Evolutionary conservation across 495 filamentous ascomycete species (phyloP).

Genomic region (Sordaria brevicollis): DNA sequence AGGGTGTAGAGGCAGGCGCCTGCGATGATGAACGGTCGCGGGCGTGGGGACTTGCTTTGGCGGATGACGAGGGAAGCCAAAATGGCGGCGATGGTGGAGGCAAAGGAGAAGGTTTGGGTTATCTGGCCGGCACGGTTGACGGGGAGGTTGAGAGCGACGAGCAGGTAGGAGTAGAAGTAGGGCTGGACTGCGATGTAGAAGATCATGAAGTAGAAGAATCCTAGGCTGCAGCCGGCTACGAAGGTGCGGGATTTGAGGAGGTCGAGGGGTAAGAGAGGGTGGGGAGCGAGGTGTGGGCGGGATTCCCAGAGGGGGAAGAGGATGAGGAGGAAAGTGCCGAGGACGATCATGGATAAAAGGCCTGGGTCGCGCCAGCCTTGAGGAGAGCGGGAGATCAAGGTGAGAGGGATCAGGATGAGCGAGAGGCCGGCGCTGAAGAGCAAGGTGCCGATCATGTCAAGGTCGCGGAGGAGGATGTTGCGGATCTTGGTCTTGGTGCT

Average conservation of each 20-base stretch:
- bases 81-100: conserved; percentile 41
- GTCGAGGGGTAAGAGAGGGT: conserved; percentile 48
- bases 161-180: conserved; percentile 53
- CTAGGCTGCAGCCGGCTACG: conserved; percentile 47
- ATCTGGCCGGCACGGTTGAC: conserved; percentile 43
- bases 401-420: conserved; percentile 56
- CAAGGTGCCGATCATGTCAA: conserved; percentile 48
- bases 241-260: conserved; percentile 53
- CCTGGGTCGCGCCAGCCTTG: conserved; percentile 40
- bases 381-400: conserved; percentile 36
- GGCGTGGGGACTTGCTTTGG: conserved; percentile 28
- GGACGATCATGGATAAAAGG: conserved; percentile 47
- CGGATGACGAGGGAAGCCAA: conserved; percentile 45
- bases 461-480: conserved; percentile 39
- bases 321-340: conserved; percentile 45
- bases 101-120: conserved; percentile 40
- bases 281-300: conserved; percentile 37
- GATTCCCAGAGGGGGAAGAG: conserved; percentile 51
- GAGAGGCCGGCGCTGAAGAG: conserved; percentile 47
- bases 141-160: conserved; percentile 52
- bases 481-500: conserved; percentile 16
- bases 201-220: conserved; percentile 46
- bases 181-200: conserved; percentile 52
- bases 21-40: conserved; percentile 28
- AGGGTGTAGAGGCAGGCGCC: conserved; percentile 49